Base-by-base conservation (phyloP, 2,329 filamentous ascomycete species). In the Calonectria fujianensis region DNA sequence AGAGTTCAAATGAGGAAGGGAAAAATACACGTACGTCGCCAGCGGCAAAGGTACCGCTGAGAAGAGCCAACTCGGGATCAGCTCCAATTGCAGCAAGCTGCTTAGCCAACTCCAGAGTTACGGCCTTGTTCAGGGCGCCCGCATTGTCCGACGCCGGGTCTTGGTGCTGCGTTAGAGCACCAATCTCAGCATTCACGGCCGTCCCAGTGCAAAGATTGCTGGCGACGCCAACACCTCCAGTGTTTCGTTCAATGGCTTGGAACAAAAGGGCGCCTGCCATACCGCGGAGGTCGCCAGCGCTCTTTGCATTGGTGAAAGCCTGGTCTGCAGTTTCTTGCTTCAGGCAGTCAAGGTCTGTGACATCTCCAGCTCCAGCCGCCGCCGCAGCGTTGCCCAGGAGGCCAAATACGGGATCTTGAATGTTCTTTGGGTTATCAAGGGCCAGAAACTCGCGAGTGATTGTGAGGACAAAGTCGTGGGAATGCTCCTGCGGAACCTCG, bases 141-240 rank as follows among this genome's bases (percentile, higher is more conserved):
- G 92, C 90, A 52, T 88, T 89, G 4, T 87, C 81, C 0, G 90
- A 90, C 27, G 92, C 93, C 35, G 93, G 91, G 82, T 94, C 93
- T 84, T 94, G 92, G 84, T 94, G 92, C 84, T 93, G 91, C 69
- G 87, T 85, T 74, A 94, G 82, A 54, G 91, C 91, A 35, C 88
- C 89, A 79, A 94, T 93, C 85, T 94, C 92, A 3, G 92, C 88
- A 84, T 94, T 94, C 73, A 87, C 86, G 20, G 92, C 90, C 51
- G 84, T 86, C 80, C 91, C 82, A 84, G 84, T 88, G 86, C 92
- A 94, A 64, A 89, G 76, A 48, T 50, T 59, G 13, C 78, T 80
- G 1, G 77, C 77, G 7, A 76, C 76, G 7, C 79, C 79, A 13
- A 81, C 79, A 37, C 74, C 74, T 4, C 83, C 87, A 5, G 87